A percentile compares a stretch with the other conserved stretches of the same genome.
Conservation (phyloP, 2,329 filamentous ascomycete genomes). For the Trichoderma breve region DNA sequence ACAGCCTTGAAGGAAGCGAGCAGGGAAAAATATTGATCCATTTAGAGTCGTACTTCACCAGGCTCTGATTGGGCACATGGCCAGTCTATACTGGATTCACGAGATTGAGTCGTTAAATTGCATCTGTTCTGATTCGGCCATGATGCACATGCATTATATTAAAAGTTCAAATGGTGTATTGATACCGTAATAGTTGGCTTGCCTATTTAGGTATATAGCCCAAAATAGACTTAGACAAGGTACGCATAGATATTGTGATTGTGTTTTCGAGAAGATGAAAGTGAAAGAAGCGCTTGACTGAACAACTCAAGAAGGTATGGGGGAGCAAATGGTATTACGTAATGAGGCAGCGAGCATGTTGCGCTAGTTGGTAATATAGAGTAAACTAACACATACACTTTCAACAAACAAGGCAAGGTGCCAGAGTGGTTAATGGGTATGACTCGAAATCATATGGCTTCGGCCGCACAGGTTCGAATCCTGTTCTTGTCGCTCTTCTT, state of each 20-base stretch:
- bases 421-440: constrained; percentile 21
- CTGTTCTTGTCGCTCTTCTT: constrained; percentile 18
- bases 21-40: background rate
- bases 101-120: background rate
- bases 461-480: constrained; percentile 21
- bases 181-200: background rate
- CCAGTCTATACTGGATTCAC: too few relatives aligned
- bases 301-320: too few relatives aligned
- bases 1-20: background rate
- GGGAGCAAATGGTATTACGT: too few relatives aligned
- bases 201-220: background rate
- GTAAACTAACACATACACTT: background rate
- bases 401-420: constrained; percentile 16
- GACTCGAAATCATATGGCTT: constrained; percentile 21
- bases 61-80: background rate
- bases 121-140: background rate
- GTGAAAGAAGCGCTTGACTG: background rate
- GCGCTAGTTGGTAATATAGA: background rate
- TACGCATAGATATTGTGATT: background rate
- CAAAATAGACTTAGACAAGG: background rate
- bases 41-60: background rate
- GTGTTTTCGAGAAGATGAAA: background rate
- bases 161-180: too few relatives aligned
- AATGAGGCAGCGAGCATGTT: too few relatives aligned
- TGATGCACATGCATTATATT: background rate